Conservation (phyloP, 768 basidiomycete species). For the Calocera cornea region DNA sequence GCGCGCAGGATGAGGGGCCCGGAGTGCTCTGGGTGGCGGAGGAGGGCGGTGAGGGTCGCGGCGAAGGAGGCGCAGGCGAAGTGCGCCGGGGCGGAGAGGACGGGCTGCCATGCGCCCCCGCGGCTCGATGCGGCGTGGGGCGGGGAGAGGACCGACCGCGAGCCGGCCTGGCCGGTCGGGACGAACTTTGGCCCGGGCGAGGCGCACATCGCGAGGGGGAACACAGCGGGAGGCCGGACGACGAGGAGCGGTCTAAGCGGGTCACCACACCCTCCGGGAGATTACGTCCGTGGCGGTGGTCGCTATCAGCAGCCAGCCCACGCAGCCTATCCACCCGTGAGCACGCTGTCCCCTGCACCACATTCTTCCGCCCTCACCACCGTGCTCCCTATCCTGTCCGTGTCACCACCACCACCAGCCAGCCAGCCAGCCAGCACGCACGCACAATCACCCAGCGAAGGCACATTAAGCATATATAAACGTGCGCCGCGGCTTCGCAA, state of each 20-base stretch:
- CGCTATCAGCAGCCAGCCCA: too few species aligned
- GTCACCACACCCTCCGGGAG: background rate
- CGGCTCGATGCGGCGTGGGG: too few species aligned
- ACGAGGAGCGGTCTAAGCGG: too few species aligned
- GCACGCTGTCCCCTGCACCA: background rate
- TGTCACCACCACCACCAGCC: too few species aligned
- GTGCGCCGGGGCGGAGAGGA: background rate
- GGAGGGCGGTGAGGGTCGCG: constrained; percentile 44
- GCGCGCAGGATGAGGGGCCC: constrained; percentile 81
- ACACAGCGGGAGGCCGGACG: too few species aligned
- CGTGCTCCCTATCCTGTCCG: too few species aligned
- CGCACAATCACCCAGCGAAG: background rate
- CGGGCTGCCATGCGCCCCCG: background rate
- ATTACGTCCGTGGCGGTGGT: background rate
- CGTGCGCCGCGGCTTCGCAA: background rate
- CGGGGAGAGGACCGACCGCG: background rate
- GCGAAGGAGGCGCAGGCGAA: background rate
- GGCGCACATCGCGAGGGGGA: background rate
- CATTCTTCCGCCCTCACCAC: background rate
- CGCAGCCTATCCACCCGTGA: background rate
- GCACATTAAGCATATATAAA: constrained; percentile 1
- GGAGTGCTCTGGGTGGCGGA: constrained; percentile 86
- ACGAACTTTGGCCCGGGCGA: background rate
- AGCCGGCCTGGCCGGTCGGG: background rate
- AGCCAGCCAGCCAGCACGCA: background rate